Evolutionary conservation across 371 early-diverging fungal genomes (phyloP).

Genomic region (Phascolomyces articulosus): DNA sequence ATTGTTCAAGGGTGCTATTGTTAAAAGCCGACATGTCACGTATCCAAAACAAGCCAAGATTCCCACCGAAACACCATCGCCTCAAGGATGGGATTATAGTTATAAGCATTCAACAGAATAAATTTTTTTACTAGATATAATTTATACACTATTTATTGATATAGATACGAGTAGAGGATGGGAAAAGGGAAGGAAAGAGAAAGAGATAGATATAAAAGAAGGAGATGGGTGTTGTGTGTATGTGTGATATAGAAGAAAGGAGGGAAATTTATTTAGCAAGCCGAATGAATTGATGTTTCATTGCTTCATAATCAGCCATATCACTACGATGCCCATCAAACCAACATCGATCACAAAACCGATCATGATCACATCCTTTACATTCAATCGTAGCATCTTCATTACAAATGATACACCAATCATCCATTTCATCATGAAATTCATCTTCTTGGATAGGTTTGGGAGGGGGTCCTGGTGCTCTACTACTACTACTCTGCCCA

Average conservation of each 20-base stretch:
- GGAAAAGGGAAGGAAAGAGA: too few relatives aligned
- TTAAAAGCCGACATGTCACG: slow-evolving; percentile 63
- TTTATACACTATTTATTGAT: too few relatives aligned
- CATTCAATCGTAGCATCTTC: slow-evolving; percentile 65
- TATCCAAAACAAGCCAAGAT: slow-evolving; percentile 79
- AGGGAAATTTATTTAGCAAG: neutral
- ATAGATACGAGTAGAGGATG: neutral
- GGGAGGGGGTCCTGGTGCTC: slow-evolving; percentile 49
- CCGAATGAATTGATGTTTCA: slow-evolving; percentile 25
- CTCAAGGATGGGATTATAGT: slow-evolving; percentile 71
- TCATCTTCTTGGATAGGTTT: slow-evolving; percentile 39
- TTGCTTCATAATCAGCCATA: slow-evolving; percentile 39
- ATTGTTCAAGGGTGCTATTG: slow-evolving; percentile 71
- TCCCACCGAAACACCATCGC: slow-evolving; percentile 75
- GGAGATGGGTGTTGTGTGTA: too few relatives aligned
- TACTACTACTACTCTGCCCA: too few relatives aligned
- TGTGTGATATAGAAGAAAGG: too few relatives aligned
- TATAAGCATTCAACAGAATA: slow-evolving; percentile 30
- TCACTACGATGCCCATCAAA: slow-evolving; percentile 50
- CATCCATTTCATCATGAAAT: slow-evolving; percentile 54
- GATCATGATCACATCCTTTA: slow-evolving; percentile 59
- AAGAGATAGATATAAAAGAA: too few relatives aligned
- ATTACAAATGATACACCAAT: slow-evolving; percentile 73
- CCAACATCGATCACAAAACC: slow-evolving; percentile 59
- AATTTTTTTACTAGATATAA: too few relatives aligned